Evolutionary conservation across 192 early-diverging fungal genomes (phyloP).

Genomic region (Coemansia sp.): DNA sequence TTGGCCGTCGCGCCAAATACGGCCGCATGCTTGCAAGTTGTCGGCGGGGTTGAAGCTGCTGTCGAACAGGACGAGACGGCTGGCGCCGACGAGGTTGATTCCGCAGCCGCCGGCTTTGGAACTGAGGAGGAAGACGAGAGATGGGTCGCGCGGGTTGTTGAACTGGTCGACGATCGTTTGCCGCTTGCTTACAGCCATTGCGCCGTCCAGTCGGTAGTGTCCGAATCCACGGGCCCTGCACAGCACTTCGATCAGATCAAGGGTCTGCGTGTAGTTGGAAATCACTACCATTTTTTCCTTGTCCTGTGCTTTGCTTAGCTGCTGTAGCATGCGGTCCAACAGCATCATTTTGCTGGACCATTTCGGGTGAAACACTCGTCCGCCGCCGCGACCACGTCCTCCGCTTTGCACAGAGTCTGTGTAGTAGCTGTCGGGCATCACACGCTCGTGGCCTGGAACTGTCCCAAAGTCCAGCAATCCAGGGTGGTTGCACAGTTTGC

Average conservation of each 20-base stretch:
- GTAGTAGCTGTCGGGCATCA: constrained; percentile 58
- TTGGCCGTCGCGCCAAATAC: constrained; percentile 87
- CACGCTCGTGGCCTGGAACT: constrained; percentile 58
- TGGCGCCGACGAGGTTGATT: constrained; percentile 97
- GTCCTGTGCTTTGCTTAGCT: constrained; percentile 64
- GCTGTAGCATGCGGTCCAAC: constrained; percentile 71
- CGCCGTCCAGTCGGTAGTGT: constrained; percentile 83
- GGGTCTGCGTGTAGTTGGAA: constrained; percentile 97
- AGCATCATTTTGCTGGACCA: constrained; percentile 93
- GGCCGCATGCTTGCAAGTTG: constrained; percentile 88
- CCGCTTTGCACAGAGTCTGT: constrained; percentile 21
- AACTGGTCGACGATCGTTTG: constrained; percentile 95
- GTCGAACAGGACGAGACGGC: constrained; percentile 93
- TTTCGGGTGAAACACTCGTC: constrained; percentile 53
- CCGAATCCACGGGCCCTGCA: constrained; percentile 74
- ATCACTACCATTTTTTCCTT: constrained; percentile 97
- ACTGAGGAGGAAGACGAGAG: constrained; percentile 94
- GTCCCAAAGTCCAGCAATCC: constrained; percentile 72
- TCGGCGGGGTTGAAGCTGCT: constrained; percentile 91
- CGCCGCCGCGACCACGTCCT: constrained; percentile 5
- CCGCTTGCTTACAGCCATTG: constrained; percentile 87
- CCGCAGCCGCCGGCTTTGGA: constrained; percentile 99
- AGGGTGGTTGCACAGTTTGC: constrained; percentile 98
- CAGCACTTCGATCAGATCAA: constrained; percentile 90
- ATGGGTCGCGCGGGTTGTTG: constrained; percentile 81